A percentile compares a stretch with the other conserved stretches of the same genome.
phyloP scores from a whole-genome alignment of 768 basidiomycete genomes.

The Austroboletus eburneus region DNA sequence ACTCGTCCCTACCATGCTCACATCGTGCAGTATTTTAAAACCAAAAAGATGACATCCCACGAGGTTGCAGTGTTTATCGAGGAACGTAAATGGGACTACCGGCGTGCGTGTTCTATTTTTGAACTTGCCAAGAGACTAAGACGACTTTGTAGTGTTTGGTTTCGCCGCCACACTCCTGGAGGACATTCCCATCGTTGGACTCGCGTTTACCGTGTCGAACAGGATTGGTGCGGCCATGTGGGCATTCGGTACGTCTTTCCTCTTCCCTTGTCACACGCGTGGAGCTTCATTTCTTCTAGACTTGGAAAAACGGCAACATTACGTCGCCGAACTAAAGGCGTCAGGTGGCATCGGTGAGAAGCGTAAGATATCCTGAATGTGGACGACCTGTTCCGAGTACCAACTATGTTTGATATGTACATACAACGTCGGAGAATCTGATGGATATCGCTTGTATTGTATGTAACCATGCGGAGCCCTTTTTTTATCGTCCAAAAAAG shows the following conservation, averaged over 20 bases:
- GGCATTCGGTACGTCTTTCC: slow-evolving; percentile 57
- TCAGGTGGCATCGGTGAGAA: neutral
- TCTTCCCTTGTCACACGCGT: neutral
- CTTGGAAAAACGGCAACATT: slow-evolving; percentile 56
- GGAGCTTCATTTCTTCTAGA: slow-evolving; percentile 42
- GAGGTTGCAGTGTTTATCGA: slow-evolving; percentile 77
- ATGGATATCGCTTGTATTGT: no score
- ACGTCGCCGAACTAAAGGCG: slow-evolving; percentile 33
- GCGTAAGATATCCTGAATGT: slow-evolving; percentile 5
- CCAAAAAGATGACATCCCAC: slow-evolving; percentile 74
- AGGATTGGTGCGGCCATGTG: slow-evolving; percentile 94
- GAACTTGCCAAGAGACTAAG: neutral
- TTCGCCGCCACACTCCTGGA: slow-evolving; percentile 82
- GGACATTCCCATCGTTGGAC: slow-evolving; percentile 73
- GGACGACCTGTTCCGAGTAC: no score
- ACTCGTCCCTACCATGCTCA: no score
- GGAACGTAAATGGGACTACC: slow-evolving; percentile 88
- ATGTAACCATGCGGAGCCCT: no score
- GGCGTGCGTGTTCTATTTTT: slow-evolving; percentile 41
- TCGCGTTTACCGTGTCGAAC: slow-evolving; percentile 82
- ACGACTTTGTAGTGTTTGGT: slow-evolving; percentile 60
- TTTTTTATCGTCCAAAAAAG: no score
- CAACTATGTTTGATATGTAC: no score
- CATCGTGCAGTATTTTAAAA: slow-evolving; percentile 64
- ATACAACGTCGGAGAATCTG: no score